Evolutionary conservation across 164 flowering plant species (phyloP), one percentile per base, ranked within the genome.

Genomic region (Hamamelis virginiana): DNA sequence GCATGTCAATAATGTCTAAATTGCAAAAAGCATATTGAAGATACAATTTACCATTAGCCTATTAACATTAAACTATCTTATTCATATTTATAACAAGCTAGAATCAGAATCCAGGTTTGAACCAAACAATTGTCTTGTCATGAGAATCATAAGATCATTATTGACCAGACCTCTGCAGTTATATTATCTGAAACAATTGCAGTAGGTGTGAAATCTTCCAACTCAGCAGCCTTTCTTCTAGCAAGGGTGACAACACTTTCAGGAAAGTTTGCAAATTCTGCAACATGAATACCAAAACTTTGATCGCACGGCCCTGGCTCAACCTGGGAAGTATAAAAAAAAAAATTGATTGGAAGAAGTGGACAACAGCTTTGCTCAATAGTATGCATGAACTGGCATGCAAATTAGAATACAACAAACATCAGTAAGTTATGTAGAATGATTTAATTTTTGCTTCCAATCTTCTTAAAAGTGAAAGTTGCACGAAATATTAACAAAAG

Each of bases 261-360:
- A 71, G 99, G 99, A 72, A 95, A 92, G 60, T 92, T 95, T 12
- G 99, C 97, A 80, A 91, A 92, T 71, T 92, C 99, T 48, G 98
- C 99, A 62, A 95, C 98, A 77, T 95, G 99, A 76, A 95, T 95
- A 41, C 98, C 99, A 73, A 95, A 95, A 80, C 99, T 95, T 79
- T 95, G 99, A 83, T 92, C 97, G 76, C 99, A 92, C 21, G 99
- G 87, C 23, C 99, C 98, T 65, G 85, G 86, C 60, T 92, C 93
- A 73, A 95, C 99, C 99, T 95, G 83, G 58, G 76, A 80, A 62
- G 61, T 21, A 26, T 48, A 22, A 27, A 15, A 41, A 18, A 15
- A 48, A 18, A 15, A 58, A 23, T n/a, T n/a, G n/a, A n/a, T n/a
- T 65, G 41, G 46, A 4, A 62, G 38, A 11, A 65, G 59, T 59